phyloP scores from a whole-genome alignment of 257 asterid genomes.

The Solanum commersonii region DNA sequence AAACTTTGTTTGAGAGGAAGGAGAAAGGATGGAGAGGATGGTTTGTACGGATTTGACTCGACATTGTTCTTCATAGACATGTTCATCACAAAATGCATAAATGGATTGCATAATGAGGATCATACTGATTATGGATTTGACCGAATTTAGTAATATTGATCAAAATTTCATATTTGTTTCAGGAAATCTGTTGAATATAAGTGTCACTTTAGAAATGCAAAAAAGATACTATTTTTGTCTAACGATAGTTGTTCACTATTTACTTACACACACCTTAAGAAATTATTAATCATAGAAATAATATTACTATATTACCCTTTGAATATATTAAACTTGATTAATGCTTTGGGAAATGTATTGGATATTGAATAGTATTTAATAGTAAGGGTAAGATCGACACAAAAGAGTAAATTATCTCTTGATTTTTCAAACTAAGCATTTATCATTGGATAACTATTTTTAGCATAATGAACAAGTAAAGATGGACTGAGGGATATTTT shows the following conservation, averaged over 20 bases:
- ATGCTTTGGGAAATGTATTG: not conserved
- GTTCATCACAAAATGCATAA: not conserved
- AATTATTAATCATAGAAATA: no score
- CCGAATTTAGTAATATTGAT: not conserved
- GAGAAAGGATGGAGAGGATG: slow-evolving; percentile 12
- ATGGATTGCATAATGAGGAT: not conserved
- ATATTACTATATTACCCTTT: no score
- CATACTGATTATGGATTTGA: not conserved
- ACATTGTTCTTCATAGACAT: slow-evolving; percentile 3
- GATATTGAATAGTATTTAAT: no score
- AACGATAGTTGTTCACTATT: not conserved
- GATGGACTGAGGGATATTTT: not conserved
- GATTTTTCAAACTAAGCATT: no score
- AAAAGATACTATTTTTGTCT: not conserved
- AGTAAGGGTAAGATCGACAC: no score
- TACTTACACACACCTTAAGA: not conserved
- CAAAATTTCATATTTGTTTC: not conserved
- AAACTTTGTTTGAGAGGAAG: slow-evolving; percentile 2
- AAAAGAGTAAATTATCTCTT: no score
- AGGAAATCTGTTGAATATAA: not conserved
- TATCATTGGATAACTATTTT: no score
- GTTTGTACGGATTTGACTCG: slow-evolving; percentile 29
- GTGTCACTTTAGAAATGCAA: not conserved
- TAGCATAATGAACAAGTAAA: no score
- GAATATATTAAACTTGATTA: no score